Base-by-base conservation (phyloP, 495 filamentous ascomycete species). In the Saxophila tyrrhenica region DNA sequence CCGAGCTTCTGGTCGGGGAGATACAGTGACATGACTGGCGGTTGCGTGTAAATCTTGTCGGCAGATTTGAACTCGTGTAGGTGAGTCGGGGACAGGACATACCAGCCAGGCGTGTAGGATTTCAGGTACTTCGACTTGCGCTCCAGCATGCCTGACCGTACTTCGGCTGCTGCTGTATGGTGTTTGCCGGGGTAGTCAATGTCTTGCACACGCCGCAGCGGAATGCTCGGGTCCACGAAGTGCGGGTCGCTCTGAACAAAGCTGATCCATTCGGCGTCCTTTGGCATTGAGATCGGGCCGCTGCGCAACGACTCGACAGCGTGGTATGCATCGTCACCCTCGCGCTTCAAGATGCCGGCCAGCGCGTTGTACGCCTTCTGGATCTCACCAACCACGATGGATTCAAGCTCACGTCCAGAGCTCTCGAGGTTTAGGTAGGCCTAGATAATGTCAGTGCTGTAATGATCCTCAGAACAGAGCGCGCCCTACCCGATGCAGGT, bases 71-170 rank as follows among this genome's bases (percentile, higher is more conserved):
- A 98, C 65, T 98, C 92, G 69, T 98, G 92, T 1, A 98, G 76
- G 67, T 98, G 92, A 35, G 92, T 97, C 20, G 92, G 87, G 55
- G 92, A 95, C 54, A 98, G 71, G 10, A 97, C 89, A 70, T 96
- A 98, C 92, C 92, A 98, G 69, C 92, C 92, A 22, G 91, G 85
- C 2, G 90, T 90, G 67, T 95, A 98, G 64, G 89, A 95, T 77
- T 97, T 98, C 41, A 98, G 73, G 67, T 97, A 98, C 65, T 97
- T 98, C 77, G 86, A 94, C 79, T 96, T 98, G 46, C 92, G 84
- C 73, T 98, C 92, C 50, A 98, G 74, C 72, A 94, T 83, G 1
- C 92, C 92, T 5, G 86, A 85, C 47, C 87, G 77, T 32, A 98
- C 83, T 64, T 95, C 92, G 51, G 83, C 79, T 29, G 87, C 88